phyloP scores from a whole-genome alignment of 805 yeast genomes.

The Candida maltosa region DNA sequence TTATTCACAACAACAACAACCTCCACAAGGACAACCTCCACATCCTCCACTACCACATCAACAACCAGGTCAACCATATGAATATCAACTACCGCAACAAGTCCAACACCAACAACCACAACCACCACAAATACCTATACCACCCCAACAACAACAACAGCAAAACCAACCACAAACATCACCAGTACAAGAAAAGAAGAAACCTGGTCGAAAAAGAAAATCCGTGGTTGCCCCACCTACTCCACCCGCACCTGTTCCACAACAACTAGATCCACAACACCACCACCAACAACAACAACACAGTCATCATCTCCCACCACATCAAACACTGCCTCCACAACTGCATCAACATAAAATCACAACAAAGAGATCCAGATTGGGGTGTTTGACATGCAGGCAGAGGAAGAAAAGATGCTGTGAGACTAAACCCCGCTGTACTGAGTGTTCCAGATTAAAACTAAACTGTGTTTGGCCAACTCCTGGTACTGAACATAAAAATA shows the following conservation, averaged over 20 bases:
- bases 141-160: slow-evolving; percentile 7
- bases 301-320: not conserved
- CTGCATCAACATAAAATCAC: slow-evolving; percentile 9
- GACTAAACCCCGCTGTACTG: slow-evolving; percentile 60
- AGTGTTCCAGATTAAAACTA: slow-evolving; percentile 62
- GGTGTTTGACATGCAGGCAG: slow-evolving; percentile 75
- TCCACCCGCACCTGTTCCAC: slow-evolving; percentile 7
- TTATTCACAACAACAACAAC: slow-evolving; percentile 1
- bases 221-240: slow-evolving; percentile 4
- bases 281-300: slow-evolving; percentile 4
- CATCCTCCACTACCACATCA: slow-evolving; percentile 1
- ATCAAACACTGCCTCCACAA: not conserved
- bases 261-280: slow-evolving; percentile 4
- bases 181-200: not conserved
- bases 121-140: slow-evolving; percentile 3
- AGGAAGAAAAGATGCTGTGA: slow-evolving; percentile 81
- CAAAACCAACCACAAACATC: not conserved
- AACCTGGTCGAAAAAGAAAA: slow-evolving; percentile 3
- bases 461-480: slow-evolving; percentile 74
- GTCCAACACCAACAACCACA: slow-evolving; percentile 1
- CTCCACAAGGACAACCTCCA: slow-evolving; percentile 1
- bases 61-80: slow-evolving; percentile 2
- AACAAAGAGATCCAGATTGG: slow-evolving; percentile 59
- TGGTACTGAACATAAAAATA: slow-evolving; percentile 60
- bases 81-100: slow-evolving; percentile 5